Percentiles rank a stretch among this genome's conserved stretches.
Evolutionary conservation across 257 asterid genomes (phyloP).

Genomic region (Ligustrum vulgare): DNA sequence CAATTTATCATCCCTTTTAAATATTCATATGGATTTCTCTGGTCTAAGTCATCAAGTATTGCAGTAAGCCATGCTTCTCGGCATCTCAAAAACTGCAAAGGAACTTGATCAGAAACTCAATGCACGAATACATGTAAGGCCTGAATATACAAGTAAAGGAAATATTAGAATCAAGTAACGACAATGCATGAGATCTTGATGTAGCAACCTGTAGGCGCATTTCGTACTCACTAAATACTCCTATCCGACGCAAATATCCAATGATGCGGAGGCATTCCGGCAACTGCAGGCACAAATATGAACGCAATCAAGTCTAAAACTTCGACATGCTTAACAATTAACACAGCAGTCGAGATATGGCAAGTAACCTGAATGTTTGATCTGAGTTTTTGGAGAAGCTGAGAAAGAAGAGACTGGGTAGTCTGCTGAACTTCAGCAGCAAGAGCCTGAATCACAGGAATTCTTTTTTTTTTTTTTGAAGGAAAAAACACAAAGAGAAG

Average conservation of each 20-base stretch:
- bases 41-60: conserved; percentile 89
- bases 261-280: conserved; percentile 96
- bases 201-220: conserved; percentile 86
- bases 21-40: conserved; percentile 92
- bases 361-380: conserved; percentile 83
- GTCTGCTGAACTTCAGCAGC: conserved; percentile 87
- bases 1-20: conserved; percentile 87
- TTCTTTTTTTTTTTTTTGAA: conserved; percentile 61
- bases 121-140: neutral
- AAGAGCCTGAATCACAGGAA: conserved; percentile 94
- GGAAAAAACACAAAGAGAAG: conserved; percentile 21
- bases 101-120: conserved; percentile 32
- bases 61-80: conserved; percentile 98
- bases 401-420: conserved; percentile 94
- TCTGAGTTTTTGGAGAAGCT: conserved; percentile 92
- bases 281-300: conserved; percentile 50
- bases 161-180: conserved; percentile 6
- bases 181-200: neutral
- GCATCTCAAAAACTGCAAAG: conserved; percentile 81
- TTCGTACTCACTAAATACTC: conserved; percentile 90
- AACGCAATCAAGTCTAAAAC: conserved; percentile 15
- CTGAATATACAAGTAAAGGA: conserved; percentile 11
- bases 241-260: conserved; percentile 95
- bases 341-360: conserved; percentile 11
- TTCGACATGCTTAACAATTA: conserved; percentile 12